A percentile compares a stretch with the other conserved stretches of the same genome.
These are phyloP conservation scores for Bromus sterilis DNA, from an alignment of 176 grass and related monocot genomes.

Conservation along the genomic window DNA sequence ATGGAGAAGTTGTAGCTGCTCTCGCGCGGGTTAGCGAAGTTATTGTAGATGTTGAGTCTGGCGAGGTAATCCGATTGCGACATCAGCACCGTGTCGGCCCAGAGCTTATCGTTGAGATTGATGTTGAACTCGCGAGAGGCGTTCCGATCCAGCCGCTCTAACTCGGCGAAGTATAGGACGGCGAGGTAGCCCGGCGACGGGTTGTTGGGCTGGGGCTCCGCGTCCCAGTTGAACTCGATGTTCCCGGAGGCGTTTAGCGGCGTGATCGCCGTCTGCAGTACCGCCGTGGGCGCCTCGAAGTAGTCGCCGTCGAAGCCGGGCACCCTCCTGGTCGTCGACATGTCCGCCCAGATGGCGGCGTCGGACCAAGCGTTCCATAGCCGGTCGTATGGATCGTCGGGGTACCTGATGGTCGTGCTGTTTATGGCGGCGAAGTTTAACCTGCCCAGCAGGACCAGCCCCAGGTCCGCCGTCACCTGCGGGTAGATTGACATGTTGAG, in stretches of 20 bases:
- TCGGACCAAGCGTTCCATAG: conserved; percentile 1
- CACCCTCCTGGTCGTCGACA: conserved; percentile 5
- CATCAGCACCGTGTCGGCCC: not conserved
- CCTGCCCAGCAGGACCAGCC: conserved; percentile 5
- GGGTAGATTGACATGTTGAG: conserved; percentile 24
- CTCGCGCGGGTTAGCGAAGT: not conserved
- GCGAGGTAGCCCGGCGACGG: not conserved
- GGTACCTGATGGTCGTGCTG: conserved; percentile 25
- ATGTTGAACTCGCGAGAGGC: conserved; percentile 35
- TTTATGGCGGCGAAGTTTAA: not conserved
- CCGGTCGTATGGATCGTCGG: conserved; percentile 33
- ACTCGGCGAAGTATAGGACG: conserved; percentile 29
- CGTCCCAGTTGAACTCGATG: conserved; percentile 24
- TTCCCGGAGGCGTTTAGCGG: conserved; percentile 30
- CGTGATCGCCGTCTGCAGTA: conserved; percentile 50
- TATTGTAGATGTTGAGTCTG: not conserved
- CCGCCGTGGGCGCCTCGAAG: conserved; percentile 27
- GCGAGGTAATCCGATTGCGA: conserved; percentile 19
- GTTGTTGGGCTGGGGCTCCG: not conserved
- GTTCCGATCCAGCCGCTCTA: conserved; percentile 1
- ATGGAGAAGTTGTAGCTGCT: conserved; percentile 27
- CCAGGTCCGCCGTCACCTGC: not conserved
- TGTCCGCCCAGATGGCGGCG: not conserved
- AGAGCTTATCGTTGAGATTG: conserved; percentile 10
- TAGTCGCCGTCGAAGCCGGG: not conserved